These are phyloP conservation scores for Hirsutella thompsonii DNA, from an alignment of 2,329 filamentous ascomycete species.

Conservation along the genomic window DNA sequence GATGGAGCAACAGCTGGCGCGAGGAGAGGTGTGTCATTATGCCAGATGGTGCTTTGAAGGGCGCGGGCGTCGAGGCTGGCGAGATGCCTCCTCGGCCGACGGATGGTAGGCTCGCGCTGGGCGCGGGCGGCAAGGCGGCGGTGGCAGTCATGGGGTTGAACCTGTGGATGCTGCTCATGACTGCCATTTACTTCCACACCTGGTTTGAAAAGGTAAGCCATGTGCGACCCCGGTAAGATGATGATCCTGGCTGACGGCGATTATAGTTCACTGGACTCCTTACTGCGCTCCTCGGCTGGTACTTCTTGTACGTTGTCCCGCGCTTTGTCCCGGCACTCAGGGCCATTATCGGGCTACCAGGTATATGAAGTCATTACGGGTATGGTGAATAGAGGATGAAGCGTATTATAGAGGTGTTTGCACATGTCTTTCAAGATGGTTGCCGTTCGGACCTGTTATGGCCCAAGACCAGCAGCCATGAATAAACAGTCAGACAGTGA, in stretches of 20 bases:
- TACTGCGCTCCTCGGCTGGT: constrained; percentile 32
- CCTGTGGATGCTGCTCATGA: constrained; percentile 98
- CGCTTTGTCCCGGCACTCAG: constrained; percentile 34
- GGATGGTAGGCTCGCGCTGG: constrained; percentile 18
- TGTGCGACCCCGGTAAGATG: too few relatives aligned
- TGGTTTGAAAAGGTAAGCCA: constrained; percentile 84
- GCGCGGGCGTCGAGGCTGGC: constrained; percentile 35
- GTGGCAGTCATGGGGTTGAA: constrained; percentile 55
- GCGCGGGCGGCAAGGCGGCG: constrained; percentile 41
- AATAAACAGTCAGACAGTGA: too few relatives aligned
- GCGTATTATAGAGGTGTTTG: too few relatives aligned
- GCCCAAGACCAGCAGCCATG: too few relatives aligned
- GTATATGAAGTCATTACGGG: constrained; percentile 22
- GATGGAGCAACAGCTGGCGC: constrained; percentile 24
- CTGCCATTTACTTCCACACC: constrained; percentile 94
- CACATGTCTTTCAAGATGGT: too few relatives aligned
- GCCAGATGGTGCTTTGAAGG: constrained; percentile 51
- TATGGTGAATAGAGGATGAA: too few relatives aligned
- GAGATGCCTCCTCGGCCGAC: constrained; percentile 12
- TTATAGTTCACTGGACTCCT: constrained; percentile 39
- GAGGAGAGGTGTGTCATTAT: constrained; percentile 58
- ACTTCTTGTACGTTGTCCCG: constrained; percentile 37
- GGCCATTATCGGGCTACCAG: constrained; percentile 34
- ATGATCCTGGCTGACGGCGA: constrained; percentile 10
- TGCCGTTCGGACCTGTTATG: too few relatives aligned